A percentile compares a stretch with the other conserved stretches of the same genome.
Evolutionary conservation across 1,139 yeast genomes (phyloP).

Genomic region (Lodderomyces oxycetoniae): DNA sequence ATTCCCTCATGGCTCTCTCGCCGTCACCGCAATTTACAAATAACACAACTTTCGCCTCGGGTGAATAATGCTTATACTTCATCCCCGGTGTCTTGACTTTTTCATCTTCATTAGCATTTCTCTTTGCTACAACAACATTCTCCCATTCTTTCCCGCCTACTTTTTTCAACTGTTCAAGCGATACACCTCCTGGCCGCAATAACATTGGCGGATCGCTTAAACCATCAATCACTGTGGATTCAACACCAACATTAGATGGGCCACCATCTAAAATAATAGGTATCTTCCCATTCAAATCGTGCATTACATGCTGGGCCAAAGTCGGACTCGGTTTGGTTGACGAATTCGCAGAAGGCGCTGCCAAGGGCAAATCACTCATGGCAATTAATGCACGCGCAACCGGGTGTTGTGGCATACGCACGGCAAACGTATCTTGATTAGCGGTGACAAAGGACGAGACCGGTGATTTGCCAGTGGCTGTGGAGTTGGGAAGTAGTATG

Average conservation of each 20-base stretch:
- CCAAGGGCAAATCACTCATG: conserved; percentile 81
- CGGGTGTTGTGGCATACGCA: conserved; percentile 80
- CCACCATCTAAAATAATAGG: conserved; percentile 92
- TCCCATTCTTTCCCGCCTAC: conserved; percentile 67
- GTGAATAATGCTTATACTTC: conserved; percentile 95
- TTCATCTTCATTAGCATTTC: conserved; percentile 60
- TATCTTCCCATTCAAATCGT: conserved; percentile 75
- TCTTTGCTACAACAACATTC: conserved; percentile 57
- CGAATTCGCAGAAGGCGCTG: conserved; percentile 97
- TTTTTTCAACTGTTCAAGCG: conserved; percentile 63
- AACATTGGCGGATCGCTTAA: conserved; percentile 78
- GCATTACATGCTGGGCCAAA: conserved; percentile 73
- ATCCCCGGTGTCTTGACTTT: conserved; percentile 93
- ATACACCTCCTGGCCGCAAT: conserved; percentile 89
- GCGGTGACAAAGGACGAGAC: conserved; percentile 79
- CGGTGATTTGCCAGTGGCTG: conserved; percentile 27
- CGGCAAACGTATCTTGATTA: conserved; percentile 85
- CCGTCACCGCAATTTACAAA: conserved; percentile 53
- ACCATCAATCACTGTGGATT: conserved; percentile 92
- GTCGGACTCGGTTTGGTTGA: conserved; percentile 96
- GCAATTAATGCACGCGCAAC: conserved; percentile 89
- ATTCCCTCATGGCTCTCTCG: conserved; percentile 22
- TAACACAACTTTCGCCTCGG: conserved; percentile 77
- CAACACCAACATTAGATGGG: conserved; percentile 83
- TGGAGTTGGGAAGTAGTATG: conserved; percentile 62